A percentile compares a stretch with the other conserved stretches of the same genome.
These are phyloP conservation scores for Lophium mytilinum DNA, from an alignment of 495 filamentous ascomycete genomes.

Conservation along the genomic window DNA sequence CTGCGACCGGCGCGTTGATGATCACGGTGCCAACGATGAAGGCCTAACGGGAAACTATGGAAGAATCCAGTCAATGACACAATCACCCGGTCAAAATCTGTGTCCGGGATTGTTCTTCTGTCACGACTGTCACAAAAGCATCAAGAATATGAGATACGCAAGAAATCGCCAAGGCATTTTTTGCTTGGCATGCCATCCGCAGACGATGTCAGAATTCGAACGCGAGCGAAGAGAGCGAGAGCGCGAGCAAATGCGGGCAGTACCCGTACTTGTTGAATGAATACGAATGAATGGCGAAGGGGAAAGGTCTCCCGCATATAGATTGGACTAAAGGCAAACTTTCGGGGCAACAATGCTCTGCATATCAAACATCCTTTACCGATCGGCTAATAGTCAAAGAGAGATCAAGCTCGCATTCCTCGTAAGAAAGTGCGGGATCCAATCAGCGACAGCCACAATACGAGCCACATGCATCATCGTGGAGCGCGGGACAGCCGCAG, in stretches of 20 bases:
- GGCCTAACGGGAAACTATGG: neutral
- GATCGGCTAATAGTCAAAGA: too few relatives aligned
- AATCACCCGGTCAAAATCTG: neutral
- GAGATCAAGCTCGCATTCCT: too few relatives aligned
- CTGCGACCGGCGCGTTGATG: constrained; percentile 4
- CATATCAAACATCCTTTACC: too few relatives aligned
- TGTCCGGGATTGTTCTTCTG: constrained; percentile 9
- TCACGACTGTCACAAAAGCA: constrained; percentile 3
- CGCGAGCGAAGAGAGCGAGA: neutral
- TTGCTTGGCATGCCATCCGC: constrained; percentile 7
- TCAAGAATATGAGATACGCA: constrained; percentile 4
- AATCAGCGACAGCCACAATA: too few relatives aligned
- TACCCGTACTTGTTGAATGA: neutral
- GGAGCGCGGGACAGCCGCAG: too few relatives aligned
- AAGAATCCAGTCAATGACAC: neutral
- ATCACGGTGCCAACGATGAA: constrained; percentile 1
- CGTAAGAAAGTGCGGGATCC: too few relatives aligned
- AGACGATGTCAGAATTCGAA: neutral
- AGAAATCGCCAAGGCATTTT: constrained; percentile 3
- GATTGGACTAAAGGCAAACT: too few relatives aligned
- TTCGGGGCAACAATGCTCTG: too few relatives aligned
- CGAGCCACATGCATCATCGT: too few relatives aligned
- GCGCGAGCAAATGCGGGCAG: neutral
- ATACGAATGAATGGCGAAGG: too few relatives aligned
- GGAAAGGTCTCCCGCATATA: too few relatives aligned